Evolutionary conservation across 805 yeast genomes (phyloP).

Genomic region (Maudiozyma serrabonitensis): DNA sequence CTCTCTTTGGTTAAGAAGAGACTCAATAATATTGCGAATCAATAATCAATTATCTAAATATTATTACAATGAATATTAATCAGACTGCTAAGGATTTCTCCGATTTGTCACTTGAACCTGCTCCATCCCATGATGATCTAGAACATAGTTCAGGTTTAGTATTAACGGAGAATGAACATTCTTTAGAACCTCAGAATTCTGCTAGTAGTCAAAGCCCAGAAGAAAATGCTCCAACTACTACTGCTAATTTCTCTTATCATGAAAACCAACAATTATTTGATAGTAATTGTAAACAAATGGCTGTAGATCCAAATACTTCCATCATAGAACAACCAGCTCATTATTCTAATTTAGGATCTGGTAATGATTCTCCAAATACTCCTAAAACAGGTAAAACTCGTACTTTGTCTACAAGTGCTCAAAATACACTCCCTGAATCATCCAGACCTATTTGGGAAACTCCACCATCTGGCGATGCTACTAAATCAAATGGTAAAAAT

Average conservation of each 20-base stretch:
- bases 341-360: background rate
- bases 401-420: slow-evolving; percentile 21
- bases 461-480: background rate
- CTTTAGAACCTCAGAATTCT: background rate
- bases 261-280: slow-evolving; percentile 26
- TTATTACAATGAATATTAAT: slow-evolving; percentile 3
- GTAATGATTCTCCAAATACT: background rate
- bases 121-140: slow-evolving; percentile 21
- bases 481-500: background rate
- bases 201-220: background rate
- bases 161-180: background rate
- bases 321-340: slow-evolving; percentile 13
- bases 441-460: slow-evolving; percentile 5
- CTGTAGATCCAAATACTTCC: slow-evolving; percentile 21
- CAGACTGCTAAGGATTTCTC: slow-evolving; percentile 5
- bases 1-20: too few relatives aligned
- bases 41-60: background rate
- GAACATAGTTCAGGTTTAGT: slow-evolving; percentile 12
- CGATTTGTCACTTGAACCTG: slow-evolving; percentile 20
- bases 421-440: slow-evolving; percentile 20
- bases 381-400: slow-evolving; percentile 2
- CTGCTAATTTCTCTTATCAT: slow-evolving; percentile 26
- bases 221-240: slow-evolving; percentile 6
- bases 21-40: background rate
- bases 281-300: slow-evolving; percentile 22